These are phyloP conservation scores for Beauveria sp. DNA, from an alignment of 2,329 filamentous ascomycete species.

Conservation along the genomic window DNA sequence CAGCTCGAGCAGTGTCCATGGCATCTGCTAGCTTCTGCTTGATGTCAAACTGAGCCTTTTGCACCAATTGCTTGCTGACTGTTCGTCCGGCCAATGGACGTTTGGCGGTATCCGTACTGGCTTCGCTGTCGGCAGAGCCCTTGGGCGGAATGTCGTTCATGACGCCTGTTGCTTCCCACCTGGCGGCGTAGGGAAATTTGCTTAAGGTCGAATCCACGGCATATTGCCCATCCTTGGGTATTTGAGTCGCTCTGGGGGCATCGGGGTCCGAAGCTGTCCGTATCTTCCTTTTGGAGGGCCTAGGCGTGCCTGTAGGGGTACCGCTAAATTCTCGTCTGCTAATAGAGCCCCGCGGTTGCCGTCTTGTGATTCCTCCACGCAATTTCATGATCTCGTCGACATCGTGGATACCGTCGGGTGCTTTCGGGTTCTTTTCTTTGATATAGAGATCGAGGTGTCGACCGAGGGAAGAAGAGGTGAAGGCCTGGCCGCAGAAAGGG, in stretches of 20 bases:
- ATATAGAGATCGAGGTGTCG: conserved; percentile 93
- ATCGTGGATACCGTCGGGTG: conserved; percentile 78
- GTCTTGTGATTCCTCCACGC: conserved; percentile 76
- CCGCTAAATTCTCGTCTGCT: conserved; percentile 47
- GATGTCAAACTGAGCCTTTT: conserved; percentile 56
- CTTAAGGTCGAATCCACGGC: conserved; percentile 42
- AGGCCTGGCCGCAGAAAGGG: conserved; percentile 80
- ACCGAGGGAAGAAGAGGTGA: conserved; percentile 88
- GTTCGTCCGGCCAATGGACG: conserved; percentile 32
- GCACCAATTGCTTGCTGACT: conserved; percentile 43
- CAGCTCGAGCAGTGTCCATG: conserved; percentile 70
- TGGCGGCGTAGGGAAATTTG: conserved; percentile 48
- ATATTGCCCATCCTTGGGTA: conserved; percentile 35
- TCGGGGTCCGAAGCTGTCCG: conserved; percentile 32
- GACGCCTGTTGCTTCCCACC: conserved; percentile 71
- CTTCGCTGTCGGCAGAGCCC: conserved; percentile 23
- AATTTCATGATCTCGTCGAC: conserved; percentile 82
- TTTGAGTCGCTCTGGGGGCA: conserved; percentile 28
- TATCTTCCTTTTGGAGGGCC: conserved; percentile 32
- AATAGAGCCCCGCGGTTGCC: conserved; percentile 65
- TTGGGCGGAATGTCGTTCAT: conserved; percentile 63
- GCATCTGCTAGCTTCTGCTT: conserved; percentile 60
- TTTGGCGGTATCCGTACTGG: conserved; percentile 27
- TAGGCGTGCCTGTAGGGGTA: conserved; percentile 48
- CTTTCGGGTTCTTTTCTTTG: conserved; percentile 85